These are phyloP conservation scores for Pythium sukuiense DNA, from an alignment of 352 stramenopile species.

Conservation along the genomic window DNA sequence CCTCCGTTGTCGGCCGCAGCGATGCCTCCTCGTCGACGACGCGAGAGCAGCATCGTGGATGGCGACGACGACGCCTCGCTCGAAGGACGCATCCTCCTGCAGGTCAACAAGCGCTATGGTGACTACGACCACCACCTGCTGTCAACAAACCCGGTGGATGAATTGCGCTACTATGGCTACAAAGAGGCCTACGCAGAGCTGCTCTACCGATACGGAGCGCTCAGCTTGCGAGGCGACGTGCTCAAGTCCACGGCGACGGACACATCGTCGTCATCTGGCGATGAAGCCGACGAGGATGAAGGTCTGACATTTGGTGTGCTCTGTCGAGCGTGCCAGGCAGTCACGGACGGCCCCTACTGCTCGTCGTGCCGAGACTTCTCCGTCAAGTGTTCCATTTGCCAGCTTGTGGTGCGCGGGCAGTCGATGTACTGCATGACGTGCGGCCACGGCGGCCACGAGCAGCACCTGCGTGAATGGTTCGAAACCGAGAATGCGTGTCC, in stretches of 20 bases:
- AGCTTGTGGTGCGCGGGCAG: conserved; percentile 80
- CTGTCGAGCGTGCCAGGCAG: conserved; percentile 55
- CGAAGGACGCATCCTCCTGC: conserved; percentile 50
- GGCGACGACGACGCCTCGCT: conserved; percentile 34
- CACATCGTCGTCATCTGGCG: background rate
- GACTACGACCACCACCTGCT: conserved; percentile 51
- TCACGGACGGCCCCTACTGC: conserved; percentile 58
- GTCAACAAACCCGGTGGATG: conserved; percentile 46
- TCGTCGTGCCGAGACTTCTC: conserved; percentile 69
- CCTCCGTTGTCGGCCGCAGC: conserved; percentile 23
- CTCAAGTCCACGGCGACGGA: conserved; percentile 44
- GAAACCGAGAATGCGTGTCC: conserved; percentile 68
- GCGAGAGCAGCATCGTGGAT: conserved; percentile 14
- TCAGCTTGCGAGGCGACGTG: conserved; percentile 68
- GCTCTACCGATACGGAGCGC: conserved; percentile 78
- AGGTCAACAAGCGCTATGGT: conserved; percentile 40
- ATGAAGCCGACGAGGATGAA: conserved; percentile 25
- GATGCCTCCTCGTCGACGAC: conserved; percentile 22
- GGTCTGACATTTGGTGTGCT: conserved; percentile 66
- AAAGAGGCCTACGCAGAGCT: conserved; percentile 80
- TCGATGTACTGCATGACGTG: conserved; percentile 88
- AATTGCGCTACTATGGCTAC: conserved; percentile 77
- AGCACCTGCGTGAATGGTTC: conserved; percentile 81
- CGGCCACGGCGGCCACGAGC: conserved; percentile 73
- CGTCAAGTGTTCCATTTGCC: conserved; percentile 78